Base-by-base conservation (phyloP, 352 stramenopile species). In the Albugo candida region DNA sequence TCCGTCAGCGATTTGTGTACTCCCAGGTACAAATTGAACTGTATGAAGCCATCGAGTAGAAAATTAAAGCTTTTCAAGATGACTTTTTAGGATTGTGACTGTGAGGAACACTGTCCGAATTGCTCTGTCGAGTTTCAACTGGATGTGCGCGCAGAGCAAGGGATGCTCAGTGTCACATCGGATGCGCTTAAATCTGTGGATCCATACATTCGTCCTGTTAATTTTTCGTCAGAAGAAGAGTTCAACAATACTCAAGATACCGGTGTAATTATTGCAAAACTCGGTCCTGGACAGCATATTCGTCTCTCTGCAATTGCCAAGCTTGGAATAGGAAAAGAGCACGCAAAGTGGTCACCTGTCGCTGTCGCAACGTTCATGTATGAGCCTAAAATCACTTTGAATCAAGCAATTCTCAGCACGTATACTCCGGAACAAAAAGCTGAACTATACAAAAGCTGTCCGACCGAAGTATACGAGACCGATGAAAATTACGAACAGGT, bases 101-200 rank as follows among this genome's bases (percentile, higher is more conserved):
- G 83, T 58, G 95, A 97, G 52, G 89, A 97, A 60, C 79, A 95
- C 65, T 99, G 94, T 66, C 69, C 81, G 24, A 93, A 96, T 54
- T 98, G 95, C 65, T 95, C 81, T 43, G 93, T 97, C 21, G 86
- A 96, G 62, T 97, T 99, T 59, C 81, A 93, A 51, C 72, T 98
- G 43, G 91, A 98, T 67, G 86, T 97, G 34, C 69, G 64, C 41
- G 72, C 77, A 13, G 72, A 86, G 53, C 64, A 70, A 39, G 66
- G 65, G 47, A 74, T 86, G 46, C 48, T 77, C 31, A 80, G 73
- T 4, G 67, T 83, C 48, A 91, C 77, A 41, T 83, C 65, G 41
- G 73, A 87, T 48, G 58, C 71, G 48, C 67, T 91, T 48, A 77
- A 78, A 54, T 91, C 77, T 17, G 75, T 70, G 41, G 77, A 91